Evolutionary conservation across 2,329 filamentous ascomycete species (phyloP), one percentile per base, ranked within the genome.

Genomic region (Epicoccum nigrum): DNA sequence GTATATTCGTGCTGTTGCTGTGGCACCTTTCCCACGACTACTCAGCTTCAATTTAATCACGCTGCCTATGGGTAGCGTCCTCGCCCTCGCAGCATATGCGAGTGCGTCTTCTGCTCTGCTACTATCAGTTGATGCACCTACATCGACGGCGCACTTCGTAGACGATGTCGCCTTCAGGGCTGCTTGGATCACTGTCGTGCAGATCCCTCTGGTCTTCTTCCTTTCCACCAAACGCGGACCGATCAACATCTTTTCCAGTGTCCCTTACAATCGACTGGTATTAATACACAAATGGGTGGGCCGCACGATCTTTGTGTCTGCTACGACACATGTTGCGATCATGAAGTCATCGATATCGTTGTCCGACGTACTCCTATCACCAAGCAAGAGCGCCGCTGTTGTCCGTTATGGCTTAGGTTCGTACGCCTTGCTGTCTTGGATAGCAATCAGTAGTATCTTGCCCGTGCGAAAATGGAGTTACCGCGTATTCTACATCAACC

Each of bases 91-190:
- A 1, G 16, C 30, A 15, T 67, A 67, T 44, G 27, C 27, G 4
- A 30, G 20, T 15, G 27, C 52, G 2, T 44, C 61, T 6, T 13
- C 40, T 2, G 38, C 48, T 4, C 39, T 64, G 1, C 49, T 68
- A 3, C 35, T 62, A 2, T 53, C 53, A 12, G 63, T 69, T 2
- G 56, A 64, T 44, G 62, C 64, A 4, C 65, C 67, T 3, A 30
- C 40, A 2, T 51, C 61, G 1, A 64, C 63, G 1, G 21, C 37
- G 12, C 62, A 67, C 23, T 69, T 64, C 35, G n/a, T 57, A 19
- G 67, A 68, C 38, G 63, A 70, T 45, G 56, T 70, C 13, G 64
- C 63, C 7, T 69, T 68, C 30, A 62, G 67, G 17, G 65, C 64
- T 4, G 67, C 64, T 9, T 70, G 67, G 67, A 45, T 68, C 16